phyloP scores from a whole-genome alignment of 31 red algal genomes.

The Asparagopsis taxiformis region DNA sequence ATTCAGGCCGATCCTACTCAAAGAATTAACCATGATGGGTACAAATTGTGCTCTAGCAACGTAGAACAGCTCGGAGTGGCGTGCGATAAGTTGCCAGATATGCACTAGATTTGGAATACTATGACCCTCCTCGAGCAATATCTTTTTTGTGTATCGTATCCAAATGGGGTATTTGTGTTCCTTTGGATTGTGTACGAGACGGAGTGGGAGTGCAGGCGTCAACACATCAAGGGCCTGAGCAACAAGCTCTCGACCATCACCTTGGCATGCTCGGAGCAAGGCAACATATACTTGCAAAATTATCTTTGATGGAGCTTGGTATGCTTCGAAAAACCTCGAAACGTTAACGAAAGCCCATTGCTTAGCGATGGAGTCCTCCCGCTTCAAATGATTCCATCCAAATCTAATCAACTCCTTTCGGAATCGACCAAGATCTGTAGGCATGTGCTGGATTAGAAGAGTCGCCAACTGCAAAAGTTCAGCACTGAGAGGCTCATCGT shows the following conservation, averaged over 20 bases:
- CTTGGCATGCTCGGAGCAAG: constrained; percentile 88
- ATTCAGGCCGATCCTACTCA: constrained; percentile 73
- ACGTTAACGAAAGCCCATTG: constrained; percentile 98
- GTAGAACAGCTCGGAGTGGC: constrained; percentile 85
- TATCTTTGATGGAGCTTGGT: constrained; percentile 93
- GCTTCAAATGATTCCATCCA: constrained; percentile 99
- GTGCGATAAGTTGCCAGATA: constrained; percentile 90
- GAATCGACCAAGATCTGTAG: constrained; percentile 71
- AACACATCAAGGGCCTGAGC: constrained; percentile 89
- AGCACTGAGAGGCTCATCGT: constrained; percentile 80
- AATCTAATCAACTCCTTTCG: constrained; percentile 98
- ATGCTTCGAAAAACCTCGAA: constrained; percentile 96
- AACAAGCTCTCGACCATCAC: constrained; percentile 73
- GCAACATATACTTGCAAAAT: constrained; percentile 98
- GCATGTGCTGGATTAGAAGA: constrained; percentile 87
- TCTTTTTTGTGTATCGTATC: constrained; percentile 98
- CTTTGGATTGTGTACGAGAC: constrained; percentile 64
- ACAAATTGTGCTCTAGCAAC: constrained; percentile 85
- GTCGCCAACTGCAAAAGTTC: constrained; percentile 93
- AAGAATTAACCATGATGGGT: constrained; percentile 83
- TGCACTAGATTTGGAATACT: constrained; percentile 85
- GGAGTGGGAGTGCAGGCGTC: constrained; percentile 82
- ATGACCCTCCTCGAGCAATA: constrained; percentile 95
- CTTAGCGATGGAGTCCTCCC: constrained; percentile 94
- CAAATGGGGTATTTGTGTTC: constrained; percentile 89